Base-by-base conservation (phyloP, 225 moss, liverwort and hornwort species). In the Pseudoscleropodium purum region DNA sequence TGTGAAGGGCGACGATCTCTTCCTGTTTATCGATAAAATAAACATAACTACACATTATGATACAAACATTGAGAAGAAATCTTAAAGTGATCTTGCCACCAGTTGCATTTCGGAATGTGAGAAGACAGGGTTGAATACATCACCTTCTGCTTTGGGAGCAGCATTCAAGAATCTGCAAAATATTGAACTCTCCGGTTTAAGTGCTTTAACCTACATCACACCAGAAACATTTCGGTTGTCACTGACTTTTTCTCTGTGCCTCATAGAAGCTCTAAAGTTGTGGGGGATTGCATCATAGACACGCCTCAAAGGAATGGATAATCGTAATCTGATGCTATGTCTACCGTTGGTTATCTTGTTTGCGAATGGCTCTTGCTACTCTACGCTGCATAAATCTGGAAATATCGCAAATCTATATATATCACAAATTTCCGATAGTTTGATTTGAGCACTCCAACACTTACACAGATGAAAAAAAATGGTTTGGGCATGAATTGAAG, bases 141-240 rank as follows among this genome's bases (percentile, higher is more conserved):
- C 62, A 92, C 92, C 92, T 9, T 90, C 90, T 84, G 41, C 62
- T 92, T 89, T 90, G 9, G 89, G 73, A 84, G 84, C 81, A 90
- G 84, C 80, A 89, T 24, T 92, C 26, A 90, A 89, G 62, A 81
- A 81, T 86, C 86, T 90, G 75, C 84, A 74, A 67, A 84, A 79
- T 79, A 51, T 74, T 89, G 90, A 84, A 75, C 67, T 41, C 80
- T 89, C 37, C 21, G n/a, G n/a, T 80, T 60, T 81, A 66, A 80
- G 61, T 59, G 74, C 33, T 75, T 61, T 89, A 67, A 92, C 86
- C 92, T 90, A 63, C 66, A 87, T 79, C 74, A 90, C 84, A 89
- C 29, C 66, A 51, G 19, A 84, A 86, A 88, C 83, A 86, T 57
- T 67, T 62, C 11, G 25, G 80, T 85, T 62, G 67, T 87, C 65